Evolutionary conservation across 176 grass and related monocot genomes (phyloP), one percentile per base, ranked within the genome.

Genomic region (Pontederia crassipes): DNA sequence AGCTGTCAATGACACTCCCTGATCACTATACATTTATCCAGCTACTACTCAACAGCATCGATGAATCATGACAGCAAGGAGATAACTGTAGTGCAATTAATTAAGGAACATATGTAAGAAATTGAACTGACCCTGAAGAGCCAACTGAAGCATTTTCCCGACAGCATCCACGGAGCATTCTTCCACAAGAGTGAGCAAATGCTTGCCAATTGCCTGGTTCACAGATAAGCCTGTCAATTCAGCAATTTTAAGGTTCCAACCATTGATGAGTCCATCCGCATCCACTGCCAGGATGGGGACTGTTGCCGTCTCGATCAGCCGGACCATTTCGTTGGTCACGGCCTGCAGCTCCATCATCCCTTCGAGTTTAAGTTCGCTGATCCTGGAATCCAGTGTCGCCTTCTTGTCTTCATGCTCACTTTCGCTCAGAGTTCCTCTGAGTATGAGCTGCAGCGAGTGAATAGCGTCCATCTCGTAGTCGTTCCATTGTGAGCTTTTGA

Each of bases 401-500:
- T 59, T 67, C 55, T 46, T 64, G 58, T 29, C 48, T 15, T 58
- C 56, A 35, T 65, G 72, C 13, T 14, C n/a, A 53, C 26, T 46
- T 28, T 77, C 80, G 73, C 54, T 89, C 48, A 89, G 58, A 2
- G 82, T 72, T 50, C 86, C 86, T 60, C 92, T 79, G 27, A 97
- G 81, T 71, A 97, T 97, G 49, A 97, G 87, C 76, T 97, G 92
- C 59, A 97, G 45, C 9, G 92, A 90, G 74, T 97, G 92, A 71
- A 97, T 84, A 28, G 92, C 92, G 82, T 91, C 87, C 87, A 97
- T 91, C 57, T 97, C 92, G 6, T 85, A 80, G 62, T 97, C 92
- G 67, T 54, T 88, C 92, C 92, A 97, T 15, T 81, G 58, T 49
- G 77, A 69, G 56, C 92, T 91, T 73, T 85, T 83, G 83, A 90